phyloP scores from a whole-genome alignment of 1,139 yeast genomes.

The Candida tetrigidarum region DNA sequence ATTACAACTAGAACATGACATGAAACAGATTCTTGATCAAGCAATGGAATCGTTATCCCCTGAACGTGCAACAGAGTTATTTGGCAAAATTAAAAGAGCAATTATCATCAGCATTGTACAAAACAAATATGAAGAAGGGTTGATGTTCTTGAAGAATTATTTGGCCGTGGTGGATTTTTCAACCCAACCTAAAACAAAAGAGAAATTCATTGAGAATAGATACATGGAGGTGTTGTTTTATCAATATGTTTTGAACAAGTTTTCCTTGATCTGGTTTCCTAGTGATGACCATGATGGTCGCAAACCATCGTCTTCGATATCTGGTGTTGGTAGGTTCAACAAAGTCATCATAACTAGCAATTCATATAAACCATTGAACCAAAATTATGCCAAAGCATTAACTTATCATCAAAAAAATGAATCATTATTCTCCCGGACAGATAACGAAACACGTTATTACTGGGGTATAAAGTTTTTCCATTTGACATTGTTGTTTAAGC shows the following conservation, averaged over 20 bases:
- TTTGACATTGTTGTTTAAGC: conserved; percentile 28
- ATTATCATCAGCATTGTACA: conserved; percentile 19
- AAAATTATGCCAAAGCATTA: conserved; percentile 24
- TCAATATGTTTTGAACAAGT: conserved; percentile 26
- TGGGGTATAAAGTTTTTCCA: conserved; percentile 27
- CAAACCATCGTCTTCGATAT: conserved; percentile 4
- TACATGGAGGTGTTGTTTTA: conserved; percentile 32
- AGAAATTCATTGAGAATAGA: conserved; percentile 24
- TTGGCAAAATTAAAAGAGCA: conserved; percentile 14
- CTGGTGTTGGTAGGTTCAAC: conserved; percentile 10
- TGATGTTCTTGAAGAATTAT: conserved; percentile 23
- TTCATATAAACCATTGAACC: conserved; percentile 22
- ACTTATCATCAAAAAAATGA: conserved; percentile 30
- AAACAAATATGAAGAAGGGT: conserved; percentile 26
- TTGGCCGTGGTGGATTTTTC: conserved; percentile 26
- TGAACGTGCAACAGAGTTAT: conserved; percentile 10
- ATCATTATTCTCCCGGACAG: conserved; percentile 14
- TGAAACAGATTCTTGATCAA: conserved; percentile 1
- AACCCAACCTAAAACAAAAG: conserved; percentile 26
- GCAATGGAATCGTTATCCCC: conserved; percentile 5
- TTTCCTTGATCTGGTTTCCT: conserved; percentile 27
- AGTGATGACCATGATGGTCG: conserved; percentile 13
- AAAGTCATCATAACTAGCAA: conserved; percentile 13
- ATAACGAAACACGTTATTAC: conserved; percentile 25
- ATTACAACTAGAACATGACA: conserved; percentile 7